phyloP scores from a whole-genome alignment of 2,329 filamentous ascomycete genomes.

The Neoscytalidium dimidiatum region DNA sequence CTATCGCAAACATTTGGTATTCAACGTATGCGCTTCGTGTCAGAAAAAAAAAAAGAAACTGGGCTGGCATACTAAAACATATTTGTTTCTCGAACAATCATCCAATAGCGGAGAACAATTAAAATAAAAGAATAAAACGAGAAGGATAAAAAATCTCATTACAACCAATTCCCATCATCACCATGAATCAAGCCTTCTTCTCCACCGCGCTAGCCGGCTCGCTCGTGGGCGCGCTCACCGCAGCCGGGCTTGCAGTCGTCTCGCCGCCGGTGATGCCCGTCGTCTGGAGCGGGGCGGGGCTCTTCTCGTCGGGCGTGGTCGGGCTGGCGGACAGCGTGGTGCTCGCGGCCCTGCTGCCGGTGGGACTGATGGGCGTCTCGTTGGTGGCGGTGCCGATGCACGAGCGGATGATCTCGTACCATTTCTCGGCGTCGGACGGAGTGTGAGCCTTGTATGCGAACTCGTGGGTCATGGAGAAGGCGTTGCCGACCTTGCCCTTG shows the following conservation, averaged over 20 bases:
- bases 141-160: too few species aligned
- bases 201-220: conserved; percentile 28
- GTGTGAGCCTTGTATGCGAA: conserved; percentile 86
- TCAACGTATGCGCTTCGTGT: not conserved
- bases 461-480: conserved; percentile 78
- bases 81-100: not conserved
- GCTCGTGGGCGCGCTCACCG: not conserved
- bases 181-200: conserved; percentile 27
- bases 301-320: conserved; percentile 20
- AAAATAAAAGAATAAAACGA: not conserved
- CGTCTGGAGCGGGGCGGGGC: conserved; percentile 34
- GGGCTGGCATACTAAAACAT: not conserved
- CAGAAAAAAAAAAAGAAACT: not conserved
- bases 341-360: conserved; percentile 38
- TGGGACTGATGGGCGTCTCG: conserved; percentile 37
- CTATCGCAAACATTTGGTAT: not conserved
- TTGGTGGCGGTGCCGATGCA: conserved; percentile 56
- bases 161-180: not conserved
- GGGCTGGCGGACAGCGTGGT: conserved; percentile 24
- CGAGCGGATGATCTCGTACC: conserved; percentile 73
- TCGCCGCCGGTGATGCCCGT: conserved; percentile 31
- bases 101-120: not conserved
- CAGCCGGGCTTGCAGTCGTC: conserved; percentile 20
- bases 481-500: conserved; percentile 74
- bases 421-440: conserved; percentile 76